phyloP scores from a whole-genome alignment of 805 yeast genomes.

The Metschnikowia koreensis region DNA sequence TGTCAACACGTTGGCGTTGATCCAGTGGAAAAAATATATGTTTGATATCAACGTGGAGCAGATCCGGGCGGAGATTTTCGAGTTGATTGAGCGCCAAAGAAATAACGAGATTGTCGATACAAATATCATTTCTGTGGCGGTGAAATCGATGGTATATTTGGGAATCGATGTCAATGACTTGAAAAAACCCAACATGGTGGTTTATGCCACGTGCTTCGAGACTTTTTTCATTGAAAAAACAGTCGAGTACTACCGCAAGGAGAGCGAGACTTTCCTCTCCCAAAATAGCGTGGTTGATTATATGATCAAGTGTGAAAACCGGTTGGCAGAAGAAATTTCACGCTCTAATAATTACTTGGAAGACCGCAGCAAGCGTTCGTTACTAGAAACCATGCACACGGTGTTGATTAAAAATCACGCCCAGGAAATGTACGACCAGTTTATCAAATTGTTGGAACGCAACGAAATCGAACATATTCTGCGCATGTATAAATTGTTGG shows the following conservation, averaged over 20 bases:
- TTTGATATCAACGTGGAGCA: constrained; percentile 61
- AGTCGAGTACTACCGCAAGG: constrained; percentile 62
- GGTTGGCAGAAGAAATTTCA: constrained; percentile 80
- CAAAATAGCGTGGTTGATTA: constrained; percentile 87
- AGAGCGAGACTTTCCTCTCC: constrained; percentile 62
- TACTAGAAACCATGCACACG: constrained; percentile 71
- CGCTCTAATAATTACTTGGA: constrained; percentile 79
- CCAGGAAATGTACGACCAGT: constrained; percentile 70
- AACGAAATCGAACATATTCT: constrained; percentile 69
- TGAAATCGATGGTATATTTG: constrained; percentile 80
- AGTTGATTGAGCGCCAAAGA: constrained; percentile 74
- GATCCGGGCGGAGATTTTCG: constrained; percentile 70
- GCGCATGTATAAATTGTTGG: constrained; percentile 72
- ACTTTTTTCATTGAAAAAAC: constrained; percentile 70
- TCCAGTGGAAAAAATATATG: constrained; percentile 85
- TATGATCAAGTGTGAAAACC: constrained; percentile 77
- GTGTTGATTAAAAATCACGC: constrained; percentile 80
- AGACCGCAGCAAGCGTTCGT: constrained; percentile 75
- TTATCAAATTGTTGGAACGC: constrained; percentile 70
- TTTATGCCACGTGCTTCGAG: constrained; percentile 81
- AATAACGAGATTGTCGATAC: constrained; percentile 72
- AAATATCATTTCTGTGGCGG: constrained; percentile 64
- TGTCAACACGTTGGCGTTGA: constrained; percentile 81
- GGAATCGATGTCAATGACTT: constrained; percentile 91
- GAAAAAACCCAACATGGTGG: constrained; percentile 77